Conservation (phyloP, 768 basidiomycete genomes). For the Tulasnella sp. region DNA sequence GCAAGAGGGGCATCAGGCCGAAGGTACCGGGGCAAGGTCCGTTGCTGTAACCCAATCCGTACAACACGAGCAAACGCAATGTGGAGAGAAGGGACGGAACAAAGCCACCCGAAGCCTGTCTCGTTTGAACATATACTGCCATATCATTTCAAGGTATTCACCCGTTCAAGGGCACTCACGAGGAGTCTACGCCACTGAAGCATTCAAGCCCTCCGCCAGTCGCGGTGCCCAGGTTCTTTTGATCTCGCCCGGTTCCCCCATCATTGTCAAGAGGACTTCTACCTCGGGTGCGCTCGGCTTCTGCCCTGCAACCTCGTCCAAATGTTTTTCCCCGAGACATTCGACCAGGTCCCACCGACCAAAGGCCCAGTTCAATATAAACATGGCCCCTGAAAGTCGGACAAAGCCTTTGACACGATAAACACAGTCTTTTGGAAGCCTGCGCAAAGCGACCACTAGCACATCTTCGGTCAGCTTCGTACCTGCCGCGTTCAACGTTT, state of each 20-base stretch:
- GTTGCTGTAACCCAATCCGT: too few species aligned
- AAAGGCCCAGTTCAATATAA: constrained; percentile 90
- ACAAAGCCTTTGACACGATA: constrained; percentile 87
- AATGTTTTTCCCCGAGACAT: constrained; percentile 16
- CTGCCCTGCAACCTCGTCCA: not conserved
- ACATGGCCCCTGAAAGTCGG: constrained; percentile 31
- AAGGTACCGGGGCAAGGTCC: too few species aligned
- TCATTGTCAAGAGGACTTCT: constrained; percentile 58
- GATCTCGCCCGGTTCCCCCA: constrained; percentile 84
- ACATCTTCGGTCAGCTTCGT: constrained; percentile 27
- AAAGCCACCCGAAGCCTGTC: not conserved
- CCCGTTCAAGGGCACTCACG: not conserved
- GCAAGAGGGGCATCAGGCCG: too few species aligned
- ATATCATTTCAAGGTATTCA: not conserved
- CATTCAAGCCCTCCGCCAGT: constrained; percentile 26
- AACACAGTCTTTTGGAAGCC: constrained; percentile 51
- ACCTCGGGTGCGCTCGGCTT: constrained; percentile 21
- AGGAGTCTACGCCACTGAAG: not conserved
- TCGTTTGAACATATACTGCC: not conserved
- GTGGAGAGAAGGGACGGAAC: too few species aligned
- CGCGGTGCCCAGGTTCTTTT: constrained; percentile 37
- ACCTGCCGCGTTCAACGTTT: not conserved
- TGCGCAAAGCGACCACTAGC: constrained; percentile 37
- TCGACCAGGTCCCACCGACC: constrained; percentile 60
- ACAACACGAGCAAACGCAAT: too few species aligned